Percentiles rank a stretch among this genome's conserved stretches.
Evolutionary conservation across 345 rosid genomes (phyloP).

Genomic region (Brassica juncea): DNA sequence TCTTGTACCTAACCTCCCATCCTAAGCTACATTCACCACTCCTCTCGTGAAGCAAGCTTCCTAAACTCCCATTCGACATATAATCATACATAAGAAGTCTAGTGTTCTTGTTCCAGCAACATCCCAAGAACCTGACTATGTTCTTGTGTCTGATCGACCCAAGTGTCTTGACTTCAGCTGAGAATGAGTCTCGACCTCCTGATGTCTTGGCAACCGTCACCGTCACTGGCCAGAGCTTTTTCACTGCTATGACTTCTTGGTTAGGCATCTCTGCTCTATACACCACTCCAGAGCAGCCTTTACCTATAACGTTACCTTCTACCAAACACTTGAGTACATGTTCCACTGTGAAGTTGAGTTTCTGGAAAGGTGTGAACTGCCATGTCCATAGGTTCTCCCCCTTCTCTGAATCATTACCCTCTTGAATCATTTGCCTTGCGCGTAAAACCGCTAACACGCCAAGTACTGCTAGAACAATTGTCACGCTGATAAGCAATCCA

Average conservation of each 20-base stretch:
- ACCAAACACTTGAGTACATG: not conserved
- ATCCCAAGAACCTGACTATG: not conserved
- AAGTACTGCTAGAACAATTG: conserved; percentile 49
- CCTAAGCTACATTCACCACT: not conserved
- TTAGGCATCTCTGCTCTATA: not conserved
- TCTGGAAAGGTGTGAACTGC: conserved; percentile 64
- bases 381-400: conserved; percentile 61
- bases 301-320: not conserved
- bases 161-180: conserved; percentile 2
- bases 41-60: not conserved
- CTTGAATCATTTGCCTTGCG: conserved; percentile 48
- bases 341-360: not conserved
- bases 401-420: conserved; percentile 55
- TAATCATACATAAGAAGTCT: conserved; percentile 4
- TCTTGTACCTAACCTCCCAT: not conserved
- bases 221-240: not conserved
- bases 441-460: conserved; percentile 55
- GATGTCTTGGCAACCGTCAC: not conserved
- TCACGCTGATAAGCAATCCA: conserved; percentile 53
- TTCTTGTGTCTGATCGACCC: conserved; percentile 5
- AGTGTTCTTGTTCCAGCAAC: not conserved
- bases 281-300: not conserved
- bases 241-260: conserved; percentile 4
- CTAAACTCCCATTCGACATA: not conserved
- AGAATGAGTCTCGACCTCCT: not conserved